phyloP scores from a whole-genome alignment of 2,329 filamentous ascomycete genomes.

The Stachybotrys echinatus region DNA sequence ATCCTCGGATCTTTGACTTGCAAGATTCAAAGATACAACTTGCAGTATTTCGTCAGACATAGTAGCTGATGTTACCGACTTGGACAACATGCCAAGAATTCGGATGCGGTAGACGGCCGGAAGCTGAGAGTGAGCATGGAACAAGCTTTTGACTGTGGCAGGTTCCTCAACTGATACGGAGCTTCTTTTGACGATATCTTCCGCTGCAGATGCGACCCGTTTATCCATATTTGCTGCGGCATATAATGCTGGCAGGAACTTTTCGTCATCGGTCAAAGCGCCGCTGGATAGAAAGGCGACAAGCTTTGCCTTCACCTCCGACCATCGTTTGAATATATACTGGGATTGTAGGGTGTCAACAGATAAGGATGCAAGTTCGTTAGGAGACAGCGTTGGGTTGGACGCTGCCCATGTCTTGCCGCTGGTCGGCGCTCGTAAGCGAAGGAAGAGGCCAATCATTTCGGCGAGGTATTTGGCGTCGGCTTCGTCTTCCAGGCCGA shows the following conservation, averaged over 20 bases:
- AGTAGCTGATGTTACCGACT: constrained; percentile 67
- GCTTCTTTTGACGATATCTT: constrained; percentile 81
- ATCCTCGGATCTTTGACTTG: constrained; percentile 17
- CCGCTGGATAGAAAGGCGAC: constrained; percentile 75
- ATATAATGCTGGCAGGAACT: constrained; percentile 78
- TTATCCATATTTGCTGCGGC: constrained; percentile 80
- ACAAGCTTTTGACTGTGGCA: constrained; percentile 58
- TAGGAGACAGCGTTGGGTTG: constrained; percentile 25
- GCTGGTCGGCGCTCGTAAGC: constrained; percentile 23
- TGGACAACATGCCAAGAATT: constrained; percentile 70
- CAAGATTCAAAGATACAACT: constrained; percentile 64
- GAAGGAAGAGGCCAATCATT: constrained; percentile 72
- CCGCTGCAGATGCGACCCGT: constrained; percentile 75
- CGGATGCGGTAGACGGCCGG: constrained; percentile 71
- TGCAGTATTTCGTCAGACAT: constrained; percentile 63
- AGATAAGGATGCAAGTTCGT: constrained; percentile 23
- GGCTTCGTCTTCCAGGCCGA: constrained; percentile 60
- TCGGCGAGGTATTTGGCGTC: constrained; percentile 71
- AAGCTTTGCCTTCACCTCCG: constrained; percentile 49
- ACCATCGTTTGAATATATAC: constrained; percentile 39
- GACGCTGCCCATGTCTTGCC: constrained; percentile 21
- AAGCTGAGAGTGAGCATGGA: constrained; percentile 66
- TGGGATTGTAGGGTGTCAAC: constrained; percentile 53
- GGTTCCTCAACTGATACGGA: constrained; percentile 68
- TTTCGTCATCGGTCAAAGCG: constrained; percentile 76